Conservation (phyloP, 2,329 filamentous ascomycete species). For the Epichloe brachyelytri region DNA sequence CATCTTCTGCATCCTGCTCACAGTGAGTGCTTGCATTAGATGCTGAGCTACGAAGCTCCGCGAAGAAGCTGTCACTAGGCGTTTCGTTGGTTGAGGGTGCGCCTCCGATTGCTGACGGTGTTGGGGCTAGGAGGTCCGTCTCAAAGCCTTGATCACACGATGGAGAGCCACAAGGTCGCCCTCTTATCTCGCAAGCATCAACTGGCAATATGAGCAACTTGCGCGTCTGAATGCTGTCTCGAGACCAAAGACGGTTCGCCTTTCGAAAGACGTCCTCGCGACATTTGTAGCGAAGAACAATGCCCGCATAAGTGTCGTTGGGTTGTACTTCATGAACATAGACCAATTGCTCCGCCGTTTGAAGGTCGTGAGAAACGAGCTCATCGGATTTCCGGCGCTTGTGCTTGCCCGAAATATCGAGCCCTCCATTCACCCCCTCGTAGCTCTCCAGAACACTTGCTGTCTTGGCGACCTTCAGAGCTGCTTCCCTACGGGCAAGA, state of each 20-base stretch:
- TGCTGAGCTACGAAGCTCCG: conserved; percentile 18
- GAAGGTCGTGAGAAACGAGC: conserved; percentile 34
- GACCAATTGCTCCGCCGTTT: conserved; percentile 64
- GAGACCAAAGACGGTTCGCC: conserved; percentile 88
- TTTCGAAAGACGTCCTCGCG: conserved; percentile 70
- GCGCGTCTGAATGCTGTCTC: conserved; percentile 76
- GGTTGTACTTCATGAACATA: conserved; percentile 80
- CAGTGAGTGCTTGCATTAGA: conserved; percentile 13
- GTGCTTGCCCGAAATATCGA: conserved; percentile 41
- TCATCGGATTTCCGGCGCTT: conserved; percentile 63
- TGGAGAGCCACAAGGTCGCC: conserved; percentile 50
- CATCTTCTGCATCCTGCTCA: conserved; percentile 31
- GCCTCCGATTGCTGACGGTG: conserved; percentile 24
- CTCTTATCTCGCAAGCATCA: conserved; percentile 76
- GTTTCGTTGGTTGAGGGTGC: conserved; percentile 11
- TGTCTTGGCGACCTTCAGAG: conserved; percentile 41
- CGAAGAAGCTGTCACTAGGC: conserved; percentile 30
- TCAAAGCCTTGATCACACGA: conserved; percentile 24
- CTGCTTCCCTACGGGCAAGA: conserved; percentile 37
- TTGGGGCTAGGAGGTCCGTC: conserved; percentile 39
- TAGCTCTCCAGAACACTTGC: conserved; percentile 49
- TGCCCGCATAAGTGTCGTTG: conserved; percentile 78
- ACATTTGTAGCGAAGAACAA: conserved; percentile 84
- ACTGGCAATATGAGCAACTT: conserved; percentile 76
- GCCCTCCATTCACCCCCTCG: conserved; percentile 43